These are phyloP conservation scores for Iris macrosiphon DNA, from an alignment of 106 monocot species.

Conservation along the genomic window DNA sequence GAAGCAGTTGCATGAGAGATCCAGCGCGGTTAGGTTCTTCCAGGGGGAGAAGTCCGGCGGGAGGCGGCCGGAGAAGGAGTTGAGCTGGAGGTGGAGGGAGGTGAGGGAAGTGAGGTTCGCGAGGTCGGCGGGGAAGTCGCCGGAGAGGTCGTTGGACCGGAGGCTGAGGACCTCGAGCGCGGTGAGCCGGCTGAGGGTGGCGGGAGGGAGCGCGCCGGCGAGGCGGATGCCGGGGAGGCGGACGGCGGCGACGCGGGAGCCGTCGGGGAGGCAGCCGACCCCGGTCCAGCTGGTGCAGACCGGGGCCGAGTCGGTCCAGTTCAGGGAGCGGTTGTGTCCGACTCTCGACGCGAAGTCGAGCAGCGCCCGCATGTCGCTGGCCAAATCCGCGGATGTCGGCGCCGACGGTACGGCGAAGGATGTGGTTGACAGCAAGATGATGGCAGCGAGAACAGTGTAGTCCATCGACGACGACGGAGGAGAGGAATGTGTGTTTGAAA, in stretches of 20 bases:
- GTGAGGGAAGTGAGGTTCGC: slow-evolving; percentile 31
- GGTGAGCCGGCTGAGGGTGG: slow-evolving; percentile 44
- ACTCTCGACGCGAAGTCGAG: slow-evolving; percentile 32
- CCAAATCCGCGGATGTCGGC: slow-evolving; percentile 16
- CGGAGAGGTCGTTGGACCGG: slow-evolving; percentile 43
- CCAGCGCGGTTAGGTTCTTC: slow-evolving; percentile 33
- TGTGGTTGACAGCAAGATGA: too few relatives aligned
- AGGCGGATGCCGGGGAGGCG: slow-evolving; percentile 42
- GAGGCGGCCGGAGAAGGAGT: slow-evolving; percentile 38
- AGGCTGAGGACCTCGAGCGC: slow-evolving; percentile 46
- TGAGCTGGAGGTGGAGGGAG: slow-evolving; percentile 49
- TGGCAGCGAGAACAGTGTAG: too few relatives aligned
- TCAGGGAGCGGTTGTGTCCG: slow-evolving; percentile 21
- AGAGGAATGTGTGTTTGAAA: too few relatives aligned
- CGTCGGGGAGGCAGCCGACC: slow-evolving; percentile 22
- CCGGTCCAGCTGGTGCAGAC: slow-evolving; percentile 46
- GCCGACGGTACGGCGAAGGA: too few relatives aligned
- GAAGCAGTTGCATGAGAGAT: slow-evolving; percentile 46
- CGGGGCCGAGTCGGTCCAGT: slow-evolving; percentile 32
- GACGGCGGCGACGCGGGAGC: slow-evolving; percentile 29
- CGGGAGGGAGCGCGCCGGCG: slow-evolving; percentile 31
- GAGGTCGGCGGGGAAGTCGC: slow-evolving; percentile 45
- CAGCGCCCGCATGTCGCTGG: slow-evolving; percentile 33
- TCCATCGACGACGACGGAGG: too few relatives aligned
- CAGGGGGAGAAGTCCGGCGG: slow-evolving; percentile 27